Conservation (phyloP, 1,139 yeast genomes). For the Blastobotrys indianensis region DNA sequence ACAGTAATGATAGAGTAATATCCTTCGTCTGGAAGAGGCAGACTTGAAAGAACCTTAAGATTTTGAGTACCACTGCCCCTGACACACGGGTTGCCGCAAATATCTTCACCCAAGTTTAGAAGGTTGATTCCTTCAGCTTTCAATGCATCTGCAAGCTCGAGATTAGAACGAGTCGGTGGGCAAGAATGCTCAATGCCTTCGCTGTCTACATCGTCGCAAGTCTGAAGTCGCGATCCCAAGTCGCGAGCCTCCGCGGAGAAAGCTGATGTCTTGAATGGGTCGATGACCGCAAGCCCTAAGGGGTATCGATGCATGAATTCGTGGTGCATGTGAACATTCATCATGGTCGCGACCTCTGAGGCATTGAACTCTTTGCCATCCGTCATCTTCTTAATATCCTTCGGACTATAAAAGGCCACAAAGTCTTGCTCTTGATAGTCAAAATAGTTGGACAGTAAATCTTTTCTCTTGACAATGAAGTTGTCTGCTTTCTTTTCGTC, state of each 20-base stretch:
- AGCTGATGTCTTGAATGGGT: constrained; percentile 19
- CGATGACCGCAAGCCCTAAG: constrained; percentile 23
- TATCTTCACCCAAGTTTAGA: constrained; percentile 4
- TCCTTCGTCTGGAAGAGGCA: constrained; percentile 14
- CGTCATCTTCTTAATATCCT: constrained; percentile 18
- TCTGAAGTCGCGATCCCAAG: constrained; percentile 22
- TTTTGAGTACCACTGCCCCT: constrained; percentile 6
- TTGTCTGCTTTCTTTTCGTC: background rate
- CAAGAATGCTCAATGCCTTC: constrained; percentile 15
- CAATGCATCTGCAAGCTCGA: constrained; percentile 7
- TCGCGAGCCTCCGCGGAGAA: constrained; percentile 22
- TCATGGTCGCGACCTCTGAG: constrained; percentile 19
- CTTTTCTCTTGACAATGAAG: background rate
- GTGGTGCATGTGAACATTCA: constrained; percentile 27
- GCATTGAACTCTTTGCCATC: constrained; percentile 14
- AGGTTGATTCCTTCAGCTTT: constrained; percentile 2
- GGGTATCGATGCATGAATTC: constrained; percentile 23
- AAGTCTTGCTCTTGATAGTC: constrained; percentile 19
- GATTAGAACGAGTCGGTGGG: constrained; percentile 19
- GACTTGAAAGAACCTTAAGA: constrained; percentile 8
- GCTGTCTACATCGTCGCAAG: constrained; percentile 21
- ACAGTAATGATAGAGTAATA: constrained; percentile 19
- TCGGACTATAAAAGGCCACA: constrained; percentile 23
- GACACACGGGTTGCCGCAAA: constrained; percentile 18
- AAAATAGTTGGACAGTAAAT: constrained; percentile 6